Conservation (phyloP, 805 yeast species). For the Ogataea minuta region DNA sequence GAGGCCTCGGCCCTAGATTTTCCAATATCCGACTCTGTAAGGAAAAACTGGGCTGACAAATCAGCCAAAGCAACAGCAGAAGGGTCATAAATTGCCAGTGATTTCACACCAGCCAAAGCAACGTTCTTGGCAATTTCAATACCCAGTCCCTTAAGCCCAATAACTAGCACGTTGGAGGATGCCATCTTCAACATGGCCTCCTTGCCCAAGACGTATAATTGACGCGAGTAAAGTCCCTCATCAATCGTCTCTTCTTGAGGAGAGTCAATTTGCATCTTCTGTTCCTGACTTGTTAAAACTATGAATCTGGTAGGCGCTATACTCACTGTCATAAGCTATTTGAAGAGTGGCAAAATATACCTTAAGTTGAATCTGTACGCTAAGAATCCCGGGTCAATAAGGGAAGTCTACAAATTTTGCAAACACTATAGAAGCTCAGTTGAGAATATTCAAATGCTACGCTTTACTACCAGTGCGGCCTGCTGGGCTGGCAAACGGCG, state of each 20-base stretch:
- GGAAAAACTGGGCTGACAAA: constrained; percentile 86
- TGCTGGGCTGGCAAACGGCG: constrained; percentile 6
- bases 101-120: constrained; percentile 95
- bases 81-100: constrained; percentile 83
- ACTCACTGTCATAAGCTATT: constrained; percentile 8
- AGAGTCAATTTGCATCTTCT: constrained; percentile 43
- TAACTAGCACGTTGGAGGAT: constrained; percentile 82
- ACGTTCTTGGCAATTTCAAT: constrained; percentile 95
- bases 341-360: constrained; percentile 7
- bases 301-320: background rate
- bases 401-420: constrained; percentile 4
- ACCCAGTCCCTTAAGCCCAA: constrained; percentile 92
- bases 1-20: constrained; percentile 71
- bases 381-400: constrained; percentile 3
- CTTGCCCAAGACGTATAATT: constrained; percentile 91
- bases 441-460: constrained; percentile 8
- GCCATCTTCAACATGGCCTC: constrained; percentile 99
- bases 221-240: constrained; percentile 94
- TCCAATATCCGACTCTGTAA: constrained; percentile 71
- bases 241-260: constrained; percentile 60
- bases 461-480: background rate
- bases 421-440: background rate
- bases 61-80: constrained; percentile 62
- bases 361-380: constrained; percentile 1
- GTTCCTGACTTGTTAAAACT: constrained; percentile 24